phyloP scores from a whole-genome alignment of 768 basidiomycete species.

The Collybia sordida region DNA sequence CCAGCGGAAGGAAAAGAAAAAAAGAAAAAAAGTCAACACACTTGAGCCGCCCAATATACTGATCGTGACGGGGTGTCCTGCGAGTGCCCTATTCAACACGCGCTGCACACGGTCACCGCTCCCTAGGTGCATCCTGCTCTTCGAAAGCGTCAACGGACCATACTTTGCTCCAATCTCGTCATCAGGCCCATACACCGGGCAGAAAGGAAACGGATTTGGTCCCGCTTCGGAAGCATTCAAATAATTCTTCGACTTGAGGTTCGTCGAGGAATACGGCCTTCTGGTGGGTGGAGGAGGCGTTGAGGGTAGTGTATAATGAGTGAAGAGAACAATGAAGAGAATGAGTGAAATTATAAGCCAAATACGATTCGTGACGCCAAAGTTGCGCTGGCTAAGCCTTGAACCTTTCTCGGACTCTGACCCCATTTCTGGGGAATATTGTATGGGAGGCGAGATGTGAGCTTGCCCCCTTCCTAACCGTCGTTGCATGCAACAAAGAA shows the following conservation, averaged over 20 bases:
- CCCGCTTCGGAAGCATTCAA: constrained; percentile 60
- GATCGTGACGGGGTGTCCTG: constrained; percentile 86
- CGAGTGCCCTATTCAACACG: constrained; percentile 78
- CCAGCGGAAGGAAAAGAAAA: too few species aligned
- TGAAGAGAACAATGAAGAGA: constrained; percentile 52
- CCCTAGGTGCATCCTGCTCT: constrained; percentile 74
- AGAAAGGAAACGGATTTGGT: constrained; percentile 85
- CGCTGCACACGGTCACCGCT: constrained; percentile 82
- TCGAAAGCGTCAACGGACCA: constrained; percentile 70
- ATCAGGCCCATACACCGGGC: constrained; percentile 81
- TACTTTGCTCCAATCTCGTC: constrained; percentile 81
- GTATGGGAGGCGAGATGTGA: constrained; percentile 51
- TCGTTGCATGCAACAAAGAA: constrained; percentile 53
- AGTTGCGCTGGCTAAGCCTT: constrained; percentile 51
- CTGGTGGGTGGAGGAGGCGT: constrained; percentile 22
- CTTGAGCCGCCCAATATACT: constrained; percentile 88
- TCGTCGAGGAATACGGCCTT: constrained; percentile 38
- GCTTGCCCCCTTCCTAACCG: constrained; percentile 52
- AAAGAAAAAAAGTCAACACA: constrained; percentile 26
- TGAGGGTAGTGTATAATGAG: constrained; percentile 53
- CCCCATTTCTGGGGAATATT: constrained; percentile 42
- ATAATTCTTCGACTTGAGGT: constrained; percentile 77
- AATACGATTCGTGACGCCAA: constrained; percentile 69
- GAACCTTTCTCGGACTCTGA: constrained; percentile 50
- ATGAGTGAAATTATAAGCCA: constrained; percentile 61